phyloP scores from a whole-genome alignment of 306 rosid species.

The Begonia masoniana region DNA sequence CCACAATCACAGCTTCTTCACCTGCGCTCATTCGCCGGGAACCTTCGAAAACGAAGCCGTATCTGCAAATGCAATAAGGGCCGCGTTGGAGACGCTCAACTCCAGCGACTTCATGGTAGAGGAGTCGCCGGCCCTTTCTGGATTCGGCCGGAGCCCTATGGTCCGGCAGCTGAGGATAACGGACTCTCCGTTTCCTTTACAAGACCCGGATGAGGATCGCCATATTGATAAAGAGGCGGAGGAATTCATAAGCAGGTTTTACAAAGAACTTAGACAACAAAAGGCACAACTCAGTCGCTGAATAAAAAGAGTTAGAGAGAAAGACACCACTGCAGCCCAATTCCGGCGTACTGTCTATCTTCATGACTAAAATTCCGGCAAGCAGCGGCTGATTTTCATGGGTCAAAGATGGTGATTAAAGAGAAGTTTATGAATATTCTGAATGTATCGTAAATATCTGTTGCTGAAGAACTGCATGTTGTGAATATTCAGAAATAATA shows the following conservation, averaged over 20 bases:
- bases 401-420: too few species aligned
- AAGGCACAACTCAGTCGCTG: not conserved
- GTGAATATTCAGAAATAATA: too few species aligned
- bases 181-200: conserved; percentile 51
- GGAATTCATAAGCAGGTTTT: conserved; percentile 65
- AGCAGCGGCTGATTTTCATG: too few species aligned
- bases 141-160: conserved; percentile 27
- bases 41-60: conserved; percentile 5
- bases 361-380: too few species aligned
- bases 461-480: too few species aligned
- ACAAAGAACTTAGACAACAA: conserved; percentile 27
- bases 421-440: too few species aligned
- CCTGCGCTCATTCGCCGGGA: conserved; percentile 4
- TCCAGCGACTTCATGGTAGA: conserved; percentile 10
- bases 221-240: conserved; percentile 69
- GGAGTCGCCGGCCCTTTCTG: conserved; percentile 28
- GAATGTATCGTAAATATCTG: too few species aligned
- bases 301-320: too few species aligned
- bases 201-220: conserved; percentile 13
- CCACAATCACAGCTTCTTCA: conserved; percentile 5
- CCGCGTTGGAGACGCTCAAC: conserved; percentile 24
- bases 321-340: too few species aligned
- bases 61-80: conserved; percentile 1
- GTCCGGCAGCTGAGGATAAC: conserved; percentile 49
- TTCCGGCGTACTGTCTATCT: too few species aligned